Percentiles rank a stretch among this genome's conserved stretches.
phyloP scores from a whole-genome alignment of 225 moss, liverwort and hornwort species.

The Takakia lepidozioides region DNA sequence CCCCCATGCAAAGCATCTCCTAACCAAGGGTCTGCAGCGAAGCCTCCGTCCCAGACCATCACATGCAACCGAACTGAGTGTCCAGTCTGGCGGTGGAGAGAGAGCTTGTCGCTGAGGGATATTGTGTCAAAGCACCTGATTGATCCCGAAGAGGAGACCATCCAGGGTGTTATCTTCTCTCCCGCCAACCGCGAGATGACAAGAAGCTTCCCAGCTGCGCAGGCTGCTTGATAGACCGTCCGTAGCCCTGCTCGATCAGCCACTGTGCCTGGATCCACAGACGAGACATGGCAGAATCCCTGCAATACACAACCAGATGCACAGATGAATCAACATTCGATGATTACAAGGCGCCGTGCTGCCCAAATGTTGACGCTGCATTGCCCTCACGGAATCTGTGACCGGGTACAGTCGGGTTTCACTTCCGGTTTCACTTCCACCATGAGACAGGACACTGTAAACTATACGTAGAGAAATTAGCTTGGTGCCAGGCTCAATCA shows the following conservation, averaged over 20 bases:
- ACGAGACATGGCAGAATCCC: conserved; percentile 63
- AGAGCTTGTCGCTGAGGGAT: conserved; percentile 55
- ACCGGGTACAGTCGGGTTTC: too few species aligned
- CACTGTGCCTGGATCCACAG: conserved; percentile 55
- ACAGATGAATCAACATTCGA: too few species aligned
- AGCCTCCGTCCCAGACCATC: conserved; percentile 63
- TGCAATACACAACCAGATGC: too few species aligned
- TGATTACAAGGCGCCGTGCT: too few species aligned
- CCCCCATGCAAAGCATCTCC: too few species aligned
- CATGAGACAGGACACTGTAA: too few species aligned
- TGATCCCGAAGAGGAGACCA: conserved; percentile 44
- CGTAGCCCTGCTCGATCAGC: conserved; percentile 55
- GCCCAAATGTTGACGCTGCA: too few species aligned
- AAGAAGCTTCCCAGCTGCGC: conserved; percentile 49
- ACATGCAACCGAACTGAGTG: conserved; percentile 52
- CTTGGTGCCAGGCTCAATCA: too few species aligned
- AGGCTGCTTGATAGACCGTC: conserved; percentile 50
- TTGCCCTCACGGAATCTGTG: too few species aligned
- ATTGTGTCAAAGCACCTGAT: conserved; percentile 58
- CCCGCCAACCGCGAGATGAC: conserved; percentile 57
- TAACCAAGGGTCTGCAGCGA: conserved; percentile 1
- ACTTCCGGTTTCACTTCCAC: too few species aligned
- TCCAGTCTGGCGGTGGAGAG: conserved; percentile 53
- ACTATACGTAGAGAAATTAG: too few species aligned
- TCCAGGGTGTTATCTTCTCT: conserved; percentile 61